Percentiles rank a stretch among this genome's conserved stretches.
Evolutionary conservation across 202 grass and related monocot genomes (phyloP).

Genomic region (Panicum hallii): DNA sequence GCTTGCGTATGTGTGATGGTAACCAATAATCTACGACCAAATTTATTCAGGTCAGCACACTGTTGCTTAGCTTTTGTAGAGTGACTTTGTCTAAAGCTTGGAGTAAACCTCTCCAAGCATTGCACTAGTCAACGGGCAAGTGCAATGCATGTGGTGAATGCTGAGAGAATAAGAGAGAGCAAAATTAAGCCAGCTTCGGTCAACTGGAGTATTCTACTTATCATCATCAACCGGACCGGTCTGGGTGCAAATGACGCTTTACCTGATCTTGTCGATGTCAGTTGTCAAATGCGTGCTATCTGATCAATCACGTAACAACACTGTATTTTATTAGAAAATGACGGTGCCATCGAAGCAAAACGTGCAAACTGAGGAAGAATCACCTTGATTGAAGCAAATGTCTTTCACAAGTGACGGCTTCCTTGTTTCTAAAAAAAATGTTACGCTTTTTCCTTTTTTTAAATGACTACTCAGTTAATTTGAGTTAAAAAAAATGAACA

Average conservation of each 20-base stretch:
- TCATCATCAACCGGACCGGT: background rate
- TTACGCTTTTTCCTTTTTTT: no score
- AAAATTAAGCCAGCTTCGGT: background rate
- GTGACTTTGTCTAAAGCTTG: background rate
- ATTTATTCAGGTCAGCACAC: conserved; percentile 40
- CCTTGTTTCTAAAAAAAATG: background rate
- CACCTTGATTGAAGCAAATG: background rate
- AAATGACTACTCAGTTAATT: background rate
- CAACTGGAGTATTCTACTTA: conserved; percentile 20
- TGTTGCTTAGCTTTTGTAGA: conserved; percentile 35
- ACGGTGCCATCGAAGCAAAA: background rate
- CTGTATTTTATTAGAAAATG: conserved; percentile 10
- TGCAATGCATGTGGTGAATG: conserved; percentile 45
- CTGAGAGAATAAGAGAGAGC: conserved; percentile 35
- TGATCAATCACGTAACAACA: conserved; percentile 16
- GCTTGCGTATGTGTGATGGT: conserved; percentile 41
- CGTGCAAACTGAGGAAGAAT: background rate
- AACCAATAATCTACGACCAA: conserved; percentile 40
- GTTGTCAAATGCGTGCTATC: conserved; percentile 37
- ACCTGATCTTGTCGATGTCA: conserved; percentile 21
- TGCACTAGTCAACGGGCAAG: conserved; percentile 28
- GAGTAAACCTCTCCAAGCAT: background rate
- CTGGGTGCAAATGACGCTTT: conserved; percentile 12
- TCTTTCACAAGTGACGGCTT: background rate
- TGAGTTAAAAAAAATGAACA: background rate